Evolutionary conservation across 2,329 filamentous ascomycete species (phyloP).

Genomic region (Purpureocillium lavendulum): DNA sequence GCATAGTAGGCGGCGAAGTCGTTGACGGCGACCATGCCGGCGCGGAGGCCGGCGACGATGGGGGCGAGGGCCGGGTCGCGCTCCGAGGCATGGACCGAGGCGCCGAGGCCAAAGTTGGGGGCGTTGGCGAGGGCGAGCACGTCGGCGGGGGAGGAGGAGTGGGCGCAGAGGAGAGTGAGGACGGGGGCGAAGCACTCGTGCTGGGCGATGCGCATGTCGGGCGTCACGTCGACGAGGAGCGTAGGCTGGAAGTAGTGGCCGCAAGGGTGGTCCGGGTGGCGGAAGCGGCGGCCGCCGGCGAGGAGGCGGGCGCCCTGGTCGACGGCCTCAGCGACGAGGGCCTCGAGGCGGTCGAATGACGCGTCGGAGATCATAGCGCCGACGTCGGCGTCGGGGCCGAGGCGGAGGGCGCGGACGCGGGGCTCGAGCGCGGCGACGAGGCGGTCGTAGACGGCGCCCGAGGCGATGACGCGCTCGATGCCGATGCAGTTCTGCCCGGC

Average conservation of each 20-base stretch:
- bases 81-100: constrained; percentile 74
- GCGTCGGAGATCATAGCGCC: constrained; percentile 82
- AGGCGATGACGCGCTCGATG: constrained; percentile 83
- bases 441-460: constrained; percentile 65
- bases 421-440: constrained; percentile 65
- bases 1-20: constrained; percentile 94
- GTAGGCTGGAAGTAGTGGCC: constrained; percentile 94
- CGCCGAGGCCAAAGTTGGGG: constrained; percentile 77
- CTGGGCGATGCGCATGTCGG: constrained; percentile 77
- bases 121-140: constrained; percentile 76
- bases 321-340: constrained; percentile 70
- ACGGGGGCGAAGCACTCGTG: constrained; percentile 91
- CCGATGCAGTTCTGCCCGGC: constrained; percentile 97
- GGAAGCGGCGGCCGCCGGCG: constrained; percentile 64
- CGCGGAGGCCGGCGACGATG: constrained; percentile 61
- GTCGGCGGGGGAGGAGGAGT: constrained; percentile 47
- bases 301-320: constrained; percentile 70
- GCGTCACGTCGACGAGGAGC: constrained; percentile 80
- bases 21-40: constrained; percentile 91
- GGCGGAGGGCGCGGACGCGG: constrained; percentile 63
- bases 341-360: constrained; percentile 68
- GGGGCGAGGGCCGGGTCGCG: constrained; percentile 48
- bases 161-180: constrained; percentile 73
- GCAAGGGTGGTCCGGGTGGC: constrained; percentile 63
- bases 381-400: constrained; percentile 73